Conservation (phyloP, 163 green algal species). For the Prototheca cutis region DNA sequence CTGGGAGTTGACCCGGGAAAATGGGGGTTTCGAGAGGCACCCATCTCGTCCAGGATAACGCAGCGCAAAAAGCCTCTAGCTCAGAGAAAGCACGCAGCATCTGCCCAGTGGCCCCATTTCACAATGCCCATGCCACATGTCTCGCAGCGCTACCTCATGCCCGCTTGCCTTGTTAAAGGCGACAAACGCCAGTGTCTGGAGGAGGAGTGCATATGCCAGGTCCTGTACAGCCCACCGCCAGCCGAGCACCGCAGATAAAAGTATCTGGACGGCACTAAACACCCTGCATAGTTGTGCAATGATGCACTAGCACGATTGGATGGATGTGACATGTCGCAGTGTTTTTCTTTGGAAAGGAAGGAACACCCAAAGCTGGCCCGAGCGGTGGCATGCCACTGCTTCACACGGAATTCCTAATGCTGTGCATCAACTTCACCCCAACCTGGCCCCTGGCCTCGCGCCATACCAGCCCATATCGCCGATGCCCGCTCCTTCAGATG, state of each 20-base stretch:
- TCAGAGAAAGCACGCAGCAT: not conserved
- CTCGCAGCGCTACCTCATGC: too few species aligned
- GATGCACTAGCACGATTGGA: too few species aligned
- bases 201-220: conserved; percentile 55
- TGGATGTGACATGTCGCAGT: too few species aligned
- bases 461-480: not conserved
- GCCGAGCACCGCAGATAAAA: conserved; percentile 10
- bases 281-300: too few species aligned
- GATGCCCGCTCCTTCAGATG: not conserved
- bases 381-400: too few species aligned
- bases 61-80: conserved; percentile 1
- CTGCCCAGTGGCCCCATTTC: too few species aligned
- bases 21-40: not conserved
- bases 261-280: conserved; percentile 5
- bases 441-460: too few species aligned
- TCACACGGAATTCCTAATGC: too few species aligned
- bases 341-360: too few species aligned
- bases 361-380: too few species aligned
- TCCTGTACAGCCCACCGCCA: conserved; percentile 37
- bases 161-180: conserved; percentile 49
- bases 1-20: conserved; percentile 7
- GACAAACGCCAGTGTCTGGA: conserved; percentile 73
- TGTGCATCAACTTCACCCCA: too few species aligned
- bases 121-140: too few species aligned
- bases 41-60: not conserved